These are phyloP conservation scores for Coprinopsis strossmayeri DNA, from an alignment of 768 basidiomycete species.

Conservation along the genomic window DNA sequence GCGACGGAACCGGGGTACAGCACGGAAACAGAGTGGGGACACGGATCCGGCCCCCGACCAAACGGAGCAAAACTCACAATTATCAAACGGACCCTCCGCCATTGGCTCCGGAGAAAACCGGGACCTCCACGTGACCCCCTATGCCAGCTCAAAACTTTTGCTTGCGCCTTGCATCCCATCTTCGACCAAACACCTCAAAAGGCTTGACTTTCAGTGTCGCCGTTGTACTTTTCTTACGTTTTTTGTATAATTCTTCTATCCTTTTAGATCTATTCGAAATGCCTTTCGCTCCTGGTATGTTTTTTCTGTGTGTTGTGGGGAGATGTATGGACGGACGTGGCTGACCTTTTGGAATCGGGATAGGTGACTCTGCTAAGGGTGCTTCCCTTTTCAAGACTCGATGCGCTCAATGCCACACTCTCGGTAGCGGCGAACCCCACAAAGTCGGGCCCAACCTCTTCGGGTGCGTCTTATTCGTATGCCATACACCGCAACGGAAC, in stretches of 20 bases:
- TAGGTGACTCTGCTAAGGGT: slow-evolving; percentile 85
- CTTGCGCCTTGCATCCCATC: slow-evolving; percentile 13
- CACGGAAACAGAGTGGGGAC: too few relatives aligned
- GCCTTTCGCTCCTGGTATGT: slow-evolving; percentile 36
- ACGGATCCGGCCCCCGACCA: too few relatives aligned
- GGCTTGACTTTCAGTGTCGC: slow-evolving; percentile 10
- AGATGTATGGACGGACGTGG: background rate
- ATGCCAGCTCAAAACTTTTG: slow-evolving; percentile 19
- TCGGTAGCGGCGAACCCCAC: slow-evolving; percentile 68
- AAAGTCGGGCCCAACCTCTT: slow-evolving; percentile 95
- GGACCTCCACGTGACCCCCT: slow-evolving; percentile 21
- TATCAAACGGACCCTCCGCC: slow-evolving; percentile 12
- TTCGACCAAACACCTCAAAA: slow-evolving; percentile 16
- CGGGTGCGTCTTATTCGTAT: slow-evolving; percentile 48
- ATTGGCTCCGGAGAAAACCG: slow-evolving; percentile 29
- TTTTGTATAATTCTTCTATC: slow-evolving; percentile 13
- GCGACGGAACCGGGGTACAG: too few relatives aligned
- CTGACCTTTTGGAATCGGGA: slow-evolving; percentile 1
- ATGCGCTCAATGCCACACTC: slow-evolving; percentile 91
- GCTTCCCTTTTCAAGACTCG: slow-evolving; percentile 96
- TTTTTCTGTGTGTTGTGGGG: background rate
- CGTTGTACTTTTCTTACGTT: slow-evolving; percentile 11
- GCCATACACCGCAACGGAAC: background rate
- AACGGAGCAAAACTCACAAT: background rate
- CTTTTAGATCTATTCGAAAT: slow-evolving; percentile 26